Base-by-base conservation (phyloP, 306 rosid genomes). In the Prunus mongolica region DNA sequence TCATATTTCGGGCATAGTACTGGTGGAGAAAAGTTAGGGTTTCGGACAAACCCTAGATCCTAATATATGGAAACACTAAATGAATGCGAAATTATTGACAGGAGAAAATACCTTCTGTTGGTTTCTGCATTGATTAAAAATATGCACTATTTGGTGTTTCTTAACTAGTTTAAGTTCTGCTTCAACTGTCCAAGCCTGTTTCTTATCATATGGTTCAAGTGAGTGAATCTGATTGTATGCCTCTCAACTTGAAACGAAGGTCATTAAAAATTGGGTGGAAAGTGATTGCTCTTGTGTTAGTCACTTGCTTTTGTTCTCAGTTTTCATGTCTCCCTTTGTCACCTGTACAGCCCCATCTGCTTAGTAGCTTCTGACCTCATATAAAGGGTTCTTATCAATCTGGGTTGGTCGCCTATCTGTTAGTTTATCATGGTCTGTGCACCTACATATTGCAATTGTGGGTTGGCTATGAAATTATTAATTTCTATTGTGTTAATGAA, bases 11-110 rank as follows among this genome's bases (percentile, higher is more conserved):
- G 80, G 45, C 44, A 6, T 54, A 16, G 12, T 22, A 8, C 4
- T 57, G 66, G 66, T 25, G 25, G 67, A 68, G 18, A 56, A 24
- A 44, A 72, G 12, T 64, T 75, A 79, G 89, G 87, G 88, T 34
- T 77, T 79, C 27, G 16, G 55, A 47, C 32, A 27, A 57, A 70
- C 56, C 84, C n/a, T 72, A 57, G 61, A 32, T 65, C 44, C 6
- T 27, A 8, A 12, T 3, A n/a, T 69, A 8, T 32, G 52, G 65
- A 15, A 63, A 14, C 28, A 3, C 5, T 49, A 11, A 24, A 44
- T 25, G 34, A 27, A 73, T 27, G 62, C 4, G 67, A 12, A 4
- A 12, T 49, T n/a, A 6, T 32, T 18, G 45, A 4, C 50, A 8
- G 49, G 58, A 24, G 67, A 57, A 73, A 3, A 6, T 58, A 9